These are phyloP conservation scores for Glonium stellatum DNA, from an alignment of 495 filamentous ascomycete genomes.

Conservation along the genomic window DNA sequence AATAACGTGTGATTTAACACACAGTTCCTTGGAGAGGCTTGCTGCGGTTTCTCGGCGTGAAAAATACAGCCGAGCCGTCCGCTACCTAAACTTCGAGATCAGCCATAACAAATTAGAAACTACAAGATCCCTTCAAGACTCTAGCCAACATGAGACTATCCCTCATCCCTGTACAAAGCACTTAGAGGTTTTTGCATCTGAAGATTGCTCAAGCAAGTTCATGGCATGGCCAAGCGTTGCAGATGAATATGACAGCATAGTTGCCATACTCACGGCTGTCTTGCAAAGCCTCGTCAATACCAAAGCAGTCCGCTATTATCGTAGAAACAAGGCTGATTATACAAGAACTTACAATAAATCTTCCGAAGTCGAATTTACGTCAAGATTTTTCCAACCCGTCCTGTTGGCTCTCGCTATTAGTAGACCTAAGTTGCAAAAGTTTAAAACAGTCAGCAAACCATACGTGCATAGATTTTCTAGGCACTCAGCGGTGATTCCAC, in stretches of 20 bases:
- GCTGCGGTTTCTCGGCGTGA: background rate
- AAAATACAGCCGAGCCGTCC: background rate
- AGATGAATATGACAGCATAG: background rate
- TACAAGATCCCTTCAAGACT: too few species aligned
- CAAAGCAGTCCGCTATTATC: background rate
- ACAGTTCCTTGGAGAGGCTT: background rate
- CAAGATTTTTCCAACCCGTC: background rate
- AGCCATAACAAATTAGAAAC: too few species aligned
- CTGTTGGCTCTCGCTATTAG: background rate
- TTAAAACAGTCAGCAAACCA: background rate
- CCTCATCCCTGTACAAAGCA: too few species aligned
- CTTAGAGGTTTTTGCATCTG: too few species aligned
- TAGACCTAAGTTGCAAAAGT: background rate
- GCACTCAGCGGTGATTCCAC: background rate
- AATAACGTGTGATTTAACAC: background rate
- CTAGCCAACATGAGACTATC: too few species aligned
- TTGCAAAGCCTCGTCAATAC: background rate
- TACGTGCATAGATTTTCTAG: background rate
- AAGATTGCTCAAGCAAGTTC: too few species aligned
- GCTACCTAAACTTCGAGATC: too few species aligned
- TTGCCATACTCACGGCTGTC: background rate
- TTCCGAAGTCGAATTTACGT: background rate
- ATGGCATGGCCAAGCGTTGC: background rate
- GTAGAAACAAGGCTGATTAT: background rate
- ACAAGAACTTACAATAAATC: background rate